These are phyloP conservation scores for Stylonectria norvegica DNA, from an alignment of 2,329 filamentous ascomycete genomes.

Conservation along the genomic window DNA sequence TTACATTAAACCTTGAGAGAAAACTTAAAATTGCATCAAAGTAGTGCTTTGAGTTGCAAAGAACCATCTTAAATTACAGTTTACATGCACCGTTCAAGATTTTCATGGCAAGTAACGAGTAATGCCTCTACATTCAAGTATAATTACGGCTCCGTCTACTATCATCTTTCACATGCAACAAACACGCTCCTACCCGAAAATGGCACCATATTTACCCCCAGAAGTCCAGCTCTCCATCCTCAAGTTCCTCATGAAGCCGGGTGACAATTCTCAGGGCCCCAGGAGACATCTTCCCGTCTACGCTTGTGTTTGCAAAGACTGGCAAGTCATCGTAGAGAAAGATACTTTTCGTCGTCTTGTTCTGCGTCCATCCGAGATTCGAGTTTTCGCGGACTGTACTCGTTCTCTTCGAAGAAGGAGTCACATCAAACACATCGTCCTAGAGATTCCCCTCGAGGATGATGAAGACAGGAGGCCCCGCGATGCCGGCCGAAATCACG, in stretches of 20 bases:
- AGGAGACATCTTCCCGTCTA: background rate
- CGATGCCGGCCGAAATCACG: background rate
- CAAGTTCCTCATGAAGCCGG: background rate
- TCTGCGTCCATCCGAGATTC: background rate
- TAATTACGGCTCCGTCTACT: too few species aligned
- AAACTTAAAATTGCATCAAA: too few species aligned
- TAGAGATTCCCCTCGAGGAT: constrained; percentile 4
- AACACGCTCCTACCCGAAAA: too few species aligned
- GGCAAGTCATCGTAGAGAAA: background rate
- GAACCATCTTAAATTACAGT: too few species aligned
- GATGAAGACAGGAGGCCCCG: accelerated
- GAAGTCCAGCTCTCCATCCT: background rate
- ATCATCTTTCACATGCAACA: too few species aligned
- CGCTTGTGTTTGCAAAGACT: background rate
- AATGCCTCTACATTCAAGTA: too few species aligned
- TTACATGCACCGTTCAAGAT: too few species aligned
- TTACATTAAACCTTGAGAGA: too few species aligned
- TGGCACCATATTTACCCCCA: background rate
- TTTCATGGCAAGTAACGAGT: too few species aligned
- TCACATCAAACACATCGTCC: constrained; percentile 7
- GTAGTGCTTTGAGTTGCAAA: too few species aligned
- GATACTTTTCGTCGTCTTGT: background rate
- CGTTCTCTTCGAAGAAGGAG: background rate
- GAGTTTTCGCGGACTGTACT: background rate
- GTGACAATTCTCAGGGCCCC: background rate